A percentile compares a stretch with the other conserved stretches of the same genome.
These are phyloP conservation scores for Boletus speciosus DNA, from an alignment of 768 basidiomycete genomes.

Conservation along the genomic window DNA sequence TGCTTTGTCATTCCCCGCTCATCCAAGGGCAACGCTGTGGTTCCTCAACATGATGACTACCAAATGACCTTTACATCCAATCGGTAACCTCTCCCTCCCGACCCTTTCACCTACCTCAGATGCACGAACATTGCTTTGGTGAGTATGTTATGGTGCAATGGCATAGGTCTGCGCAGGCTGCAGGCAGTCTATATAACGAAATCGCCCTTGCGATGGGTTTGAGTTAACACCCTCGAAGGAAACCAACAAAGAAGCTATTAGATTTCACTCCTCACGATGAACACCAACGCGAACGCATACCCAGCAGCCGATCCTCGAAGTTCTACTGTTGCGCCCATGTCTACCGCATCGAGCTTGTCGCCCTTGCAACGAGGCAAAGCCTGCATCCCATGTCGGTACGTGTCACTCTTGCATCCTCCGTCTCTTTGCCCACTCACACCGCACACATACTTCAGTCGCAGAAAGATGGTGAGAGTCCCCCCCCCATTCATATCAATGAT, in stretches of 20 bases:
- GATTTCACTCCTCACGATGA: not conserved
- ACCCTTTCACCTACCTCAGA: not conserved
- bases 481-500: too few species aligned
- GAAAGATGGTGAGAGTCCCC: conserved; percentile 42
- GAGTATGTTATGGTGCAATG: not conserved
- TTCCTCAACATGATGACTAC: too few species aligned
- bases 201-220: not conserved
- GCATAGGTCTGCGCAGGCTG: not conserved
- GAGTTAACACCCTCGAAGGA: not conserved
- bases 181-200: conserved; percentile 11
- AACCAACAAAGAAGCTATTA: not conserved
- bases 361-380: conserved; percentile 47
- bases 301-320: conserved; percentile 5
- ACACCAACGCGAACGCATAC: not conserved
- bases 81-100: not conserved
- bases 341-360: conserved; percentile 1
- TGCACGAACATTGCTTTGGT: not conserved
- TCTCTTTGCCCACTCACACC: not conserved
- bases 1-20: conserved; percentile 3
- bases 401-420: not conserved
- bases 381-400: conserved; percentile 51
- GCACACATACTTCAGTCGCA: conserved; percentile 32
- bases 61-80: too few species aligned
- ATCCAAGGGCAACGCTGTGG: not conserved
- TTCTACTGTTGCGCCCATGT: not conserved